Evolutionary conservation across 2,329 filamentous ascomycete genomes (phyloP), one percentile per base, ranked within the genome.

Genomic region (Amylocarpus encephaloides): DNA sequence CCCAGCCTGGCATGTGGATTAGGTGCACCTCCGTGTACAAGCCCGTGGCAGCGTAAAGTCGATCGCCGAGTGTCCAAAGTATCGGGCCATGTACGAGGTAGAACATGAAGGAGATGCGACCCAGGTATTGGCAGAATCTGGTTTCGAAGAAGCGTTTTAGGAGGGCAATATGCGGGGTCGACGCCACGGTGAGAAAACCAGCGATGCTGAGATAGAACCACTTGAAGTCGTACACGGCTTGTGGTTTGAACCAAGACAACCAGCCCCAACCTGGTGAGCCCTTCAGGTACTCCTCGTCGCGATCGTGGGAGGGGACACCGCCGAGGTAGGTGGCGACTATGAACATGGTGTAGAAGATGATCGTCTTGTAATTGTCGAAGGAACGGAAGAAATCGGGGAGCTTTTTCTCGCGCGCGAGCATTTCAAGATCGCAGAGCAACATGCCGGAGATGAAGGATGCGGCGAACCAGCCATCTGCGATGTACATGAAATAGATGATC

Each of bases 181-280:
- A 71, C 0, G 75, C 69, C 0, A 87, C 74, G 0, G 82, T 62
- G 46, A 82, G 71, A 19, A 71, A 68, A 1, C 82, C 73, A 0
- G 80, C 81, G 69, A 74, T 79, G 63, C 82, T 82, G 2, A 85
- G 72, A 62, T 75, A 85, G 66, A 85, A 85, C 80, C 80, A 85
- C 64, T 85, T 85, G 16, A 6, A 22, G 60, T 73, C 38, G 38
- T 9, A 40, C 10, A 40, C 38, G 38, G 46, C 51, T 36, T 48
- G 46, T 15, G 46, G 46, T 38, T 48, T 48, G 18, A 48, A 69
- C 54, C 72, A 73, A 0, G 79, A 54, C 16, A 56, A 46, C 32
- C 48, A 51, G 30, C 57, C 50, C 64, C 63, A 66, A 2, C 81
- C 80, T 0, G 78, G 75, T 22, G 75, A 80, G 16, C 71, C 70